Conservation (phyloP, 2,329 filamentous ascomycete species). For the Microcyclosporella mali region DNA sequence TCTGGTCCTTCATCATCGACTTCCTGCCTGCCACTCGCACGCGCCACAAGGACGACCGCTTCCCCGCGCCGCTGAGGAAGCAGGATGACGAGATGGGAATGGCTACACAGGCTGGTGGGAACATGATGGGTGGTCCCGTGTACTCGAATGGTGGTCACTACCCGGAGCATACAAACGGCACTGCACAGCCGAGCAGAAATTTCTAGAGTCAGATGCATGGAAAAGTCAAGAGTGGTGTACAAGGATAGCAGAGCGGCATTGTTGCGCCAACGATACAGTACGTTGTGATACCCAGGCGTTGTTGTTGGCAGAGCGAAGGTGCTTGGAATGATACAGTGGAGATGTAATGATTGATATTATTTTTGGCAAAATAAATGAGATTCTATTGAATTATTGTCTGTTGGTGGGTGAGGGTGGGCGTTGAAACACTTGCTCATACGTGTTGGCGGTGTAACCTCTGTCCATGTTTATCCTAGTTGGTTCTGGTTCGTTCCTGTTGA, state of each 20-base stretch:
- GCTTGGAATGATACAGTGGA: neutral
- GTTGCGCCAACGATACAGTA: neutral
- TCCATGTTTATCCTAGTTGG: too few species aligned
- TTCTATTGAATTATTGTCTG: too few species aligned
- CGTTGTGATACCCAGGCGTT: neutral
- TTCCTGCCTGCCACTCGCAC: conserved; percentile 70
- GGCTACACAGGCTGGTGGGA: conserved; percentile 22
- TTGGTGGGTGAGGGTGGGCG: too few species aligned
- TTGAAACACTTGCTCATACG: too few species aligned
- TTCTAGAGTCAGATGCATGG: neutral
- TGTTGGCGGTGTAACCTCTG: too few species aligned
- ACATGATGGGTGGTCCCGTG: conserved; percentile 27
- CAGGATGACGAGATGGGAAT: conserved; percentile 27
- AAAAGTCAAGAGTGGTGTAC: neutral
- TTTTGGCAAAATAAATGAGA: conserved; percentile 31
- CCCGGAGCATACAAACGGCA: neutral
- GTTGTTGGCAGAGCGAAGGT: neutral
- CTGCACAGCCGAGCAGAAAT: neutral
- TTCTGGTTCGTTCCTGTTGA: too few species aligned
- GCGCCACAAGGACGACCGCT: conserved; percentile 38
- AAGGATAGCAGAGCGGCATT: neutral
- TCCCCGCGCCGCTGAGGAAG: conserved; percentile 28
- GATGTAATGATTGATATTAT: neutral
- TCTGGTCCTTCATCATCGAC: conserved; percentile 75
- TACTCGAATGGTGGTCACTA: conserved; percentile 22